phyloP scores from a whole-genome alignment of 129 eudicot genomes.

The Rutidosis leptorrhynchoides region DNA sequence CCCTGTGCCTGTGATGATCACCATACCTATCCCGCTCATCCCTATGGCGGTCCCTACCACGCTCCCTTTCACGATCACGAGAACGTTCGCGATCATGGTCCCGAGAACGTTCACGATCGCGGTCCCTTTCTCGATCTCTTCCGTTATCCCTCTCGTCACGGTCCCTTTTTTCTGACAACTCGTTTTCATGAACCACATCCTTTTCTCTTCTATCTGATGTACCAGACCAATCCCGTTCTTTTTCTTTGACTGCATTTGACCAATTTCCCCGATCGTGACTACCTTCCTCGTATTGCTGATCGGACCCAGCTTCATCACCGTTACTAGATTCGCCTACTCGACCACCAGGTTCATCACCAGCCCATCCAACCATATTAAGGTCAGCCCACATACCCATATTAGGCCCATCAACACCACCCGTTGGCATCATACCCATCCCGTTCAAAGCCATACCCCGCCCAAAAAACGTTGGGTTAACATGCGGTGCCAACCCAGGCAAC shows the following conservation, averaged over 20 bases:
- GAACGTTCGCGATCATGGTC: conserved; percentile 39
- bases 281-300: conserved; percentile 71
- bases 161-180: conserved; percentile 60
- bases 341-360: conserved; percentile 78
- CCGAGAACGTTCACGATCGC: conserved; percentile 49
- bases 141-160: conserved; percentile 60
- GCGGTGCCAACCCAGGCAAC: conserved; percentile 87
- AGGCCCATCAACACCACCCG: conserved; percentile 59
- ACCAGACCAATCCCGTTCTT: conserved; percentile 59
- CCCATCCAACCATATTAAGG: conserved; percentile 77
- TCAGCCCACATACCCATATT: conserved; percentile 90
- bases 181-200: conserved; percentile 57
- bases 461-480: conserved; percentile 87
- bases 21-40: conserved; percentile 68
- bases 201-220: conserved; percentile 77
- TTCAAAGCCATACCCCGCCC: conserved; percentile 87
- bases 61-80: conserved; percentile 46
- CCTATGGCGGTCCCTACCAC: conserved; percentile 58
- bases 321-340: conserved; percentile 80
- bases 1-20: conserved; percentile 77
- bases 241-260: conserved; percentile 51
- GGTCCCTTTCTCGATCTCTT: conserved; percentile 52
- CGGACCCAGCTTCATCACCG: conserved; percentile 84
- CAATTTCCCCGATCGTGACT: conserved; percentile 62
- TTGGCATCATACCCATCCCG: conserved; percentile 91